Evolutionary conservation across 306 rosid genomes (phyloP).

Genomic region (Pyrus pyrifolia): DNA sequence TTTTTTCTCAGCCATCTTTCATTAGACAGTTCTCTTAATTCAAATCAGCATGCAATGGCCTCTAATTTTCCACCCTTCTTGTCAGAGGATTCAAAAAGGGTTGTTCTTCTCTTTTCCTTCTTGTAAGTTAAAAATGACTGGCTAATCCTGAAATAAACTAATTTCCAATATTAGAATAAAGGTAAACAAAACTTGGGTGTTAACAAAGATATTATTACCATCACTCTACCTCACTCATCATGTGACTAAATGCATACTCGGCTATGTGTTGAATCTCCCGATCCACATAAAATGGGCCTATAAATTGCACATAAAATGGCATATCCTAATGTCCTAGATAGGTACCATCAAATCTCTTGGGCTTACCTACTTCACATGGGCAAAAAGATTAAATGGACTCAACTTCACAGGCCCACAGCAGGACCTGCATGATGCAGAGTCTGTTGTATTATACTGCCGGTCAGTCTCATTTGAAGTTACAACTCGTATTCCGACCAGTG

Average conservation of each 20-base stretch:
- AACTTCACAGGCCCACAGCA: neutral
- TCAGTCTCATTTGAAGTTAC: neutral
- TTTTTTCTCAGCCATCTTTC: neutral
- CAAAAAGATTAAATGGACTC: neutral
- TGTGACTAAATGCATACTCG: neutral
- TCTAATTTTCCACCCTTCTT: constrained; percentile 5
- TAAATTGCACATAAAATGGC: neutral
- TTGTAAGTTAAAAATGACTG: constrained; percentile 9
- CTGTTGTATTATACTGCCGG: neutral
- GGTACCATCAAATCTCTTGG: neutral
- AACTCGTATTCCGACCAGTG: neutral
- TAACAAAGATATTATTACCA: too few relatives aligned
- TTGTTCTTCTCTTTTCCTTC: constrained; percentile 3
- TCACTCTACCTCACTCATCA: too few relatives aligned
- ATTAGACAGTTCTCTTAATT: neutral
- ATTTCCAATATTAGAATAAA: neutral
- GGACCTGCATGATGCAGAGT: neutral
- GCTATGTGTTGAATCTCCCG: neutral
- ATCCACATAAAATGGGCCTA: neutral
- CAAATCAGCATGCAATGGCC: neutral
- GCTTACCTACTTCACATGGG: neutral
- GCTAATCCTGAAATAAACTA: constrained; percentile 1
- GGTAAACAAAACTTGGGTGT: neutral
- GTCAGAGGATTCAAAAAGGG: neutral
- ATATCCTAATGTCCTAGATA: neutral